Evolutionary conservation across 2,329 filamentous ascomycete genomes (phyloP), one percentile per base, ranked within the genome.

Genomic region (Acrodontium crateriforme): DNA sequence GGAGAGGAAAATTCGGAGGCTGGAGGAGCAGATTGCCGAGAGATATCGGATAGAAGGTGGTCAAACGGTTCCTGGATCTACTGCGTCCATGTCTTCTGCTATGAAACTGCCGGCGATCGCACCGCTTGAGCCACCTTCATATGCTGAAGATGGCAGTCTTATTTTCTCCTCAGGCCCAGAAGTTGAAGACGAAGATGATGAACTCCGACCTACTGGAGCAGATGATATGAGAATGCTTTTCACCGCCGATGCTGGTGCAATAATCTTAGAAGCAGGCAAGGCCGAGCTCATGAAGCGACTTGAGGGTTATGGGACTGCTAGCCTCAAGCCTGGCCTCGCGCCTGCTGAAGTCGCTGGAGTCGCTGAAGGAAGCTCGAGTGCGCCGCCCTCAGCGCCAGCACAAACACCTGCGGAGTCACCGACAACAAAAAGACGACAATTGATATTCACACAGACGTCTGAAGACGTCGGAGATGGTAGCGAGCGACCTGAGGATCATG

Each of bases 171-270:
- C 12, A 7, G 12, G 14, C 7, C 25, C 26, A n/a, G 22, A 18
- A 19, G 23, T 29, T 16, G 24, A 25, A n/a, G 21, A 36, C 13
- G 28, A 19, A 9, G 23, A 24, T n/a, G 16, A 24, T 4, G 13
- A 22, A 5, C 20, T n/a, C n/a, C n/a, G 20, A 22, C n/a, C 25
- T 27, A 6, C 27, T 39, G 45, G 27, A 37, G 44, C 34, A 30
- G 57, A 57, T 34, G 60, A 64, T 45, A 61, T 60, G 45, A 59
- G 60, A 44, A 60, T 65, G 47, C 56, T 56, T 20, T 63, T 62
- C 35, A 58, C 58, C 37, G 60, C 60, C 19, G 55, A 56, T 24
- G 59, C 61, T 30, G 62, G 62, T 23, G 54, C 56, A 20, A 55
- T 58, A 38, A 63, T 65, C 31, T 52, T 66, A 21, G 59, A 62